Percentiles rank a stretch among this genome's conserved stretches.
Conservation (phyloP, 345 rosid species). For the Kandelia obovata region DNA sequence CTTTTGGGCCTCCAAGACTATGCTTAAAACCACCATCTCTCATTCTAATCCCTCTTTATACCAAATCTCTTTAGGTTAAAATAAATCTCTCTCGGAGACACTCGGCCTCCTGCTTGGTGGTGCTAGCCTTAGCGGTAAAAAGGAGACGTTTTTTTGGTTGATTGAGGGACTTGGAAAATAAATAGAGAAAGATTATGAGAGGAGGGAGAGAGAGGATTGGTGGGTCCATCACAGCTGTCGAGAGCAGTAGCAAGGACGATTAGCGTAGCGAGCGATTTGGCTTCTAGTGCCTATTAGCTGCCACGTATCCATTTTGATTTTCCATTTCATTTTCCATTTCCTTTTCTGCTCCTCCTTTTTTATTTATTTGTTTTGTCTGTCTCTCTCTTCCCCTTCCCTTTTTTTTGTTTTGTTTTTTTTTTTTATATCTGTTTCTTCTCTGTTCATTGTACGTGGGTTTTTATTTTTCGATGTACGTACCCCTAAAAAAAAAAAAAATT, state of each 20-base stretch:
- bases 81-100: neutral
- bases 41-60: neutral
- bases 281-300: constrained; percentile 44
- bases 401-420: constrained; percentile 1
- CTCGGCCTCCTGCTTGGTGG: neutral
- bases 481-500: no score
- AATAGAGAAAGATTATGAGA: neutral
- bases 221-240: constrained; percentile 32
- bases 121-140: neutral
- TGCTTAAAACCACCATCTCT: constrained; percentile 79
- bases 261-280: constrained; percentile 47
- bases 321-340: constrained; percentile 8
- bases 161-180: constrained; percentile 15
- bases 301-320: constrained; percentile 48
- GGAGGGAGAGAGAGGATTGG: constrained; percentile 1
- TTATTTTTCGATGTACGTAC: no score
- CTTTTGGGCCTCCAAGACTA: constrained; percentile 56
- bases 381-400: constrained; percentile 1
- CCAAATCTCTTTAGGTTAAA: neutral
- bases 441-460: neutral
- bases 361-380: neutral
- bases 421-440: constrained; percentile 4
- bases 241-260: constrained; percentile 47
- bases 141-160: neutral
- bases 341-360: neutral